Evolutionary conservation across 768 basidiomycete species (phyloP), one percentile per base, ranked within the genome.

Genomic region (Hemileccinum impolitum): DNA sequence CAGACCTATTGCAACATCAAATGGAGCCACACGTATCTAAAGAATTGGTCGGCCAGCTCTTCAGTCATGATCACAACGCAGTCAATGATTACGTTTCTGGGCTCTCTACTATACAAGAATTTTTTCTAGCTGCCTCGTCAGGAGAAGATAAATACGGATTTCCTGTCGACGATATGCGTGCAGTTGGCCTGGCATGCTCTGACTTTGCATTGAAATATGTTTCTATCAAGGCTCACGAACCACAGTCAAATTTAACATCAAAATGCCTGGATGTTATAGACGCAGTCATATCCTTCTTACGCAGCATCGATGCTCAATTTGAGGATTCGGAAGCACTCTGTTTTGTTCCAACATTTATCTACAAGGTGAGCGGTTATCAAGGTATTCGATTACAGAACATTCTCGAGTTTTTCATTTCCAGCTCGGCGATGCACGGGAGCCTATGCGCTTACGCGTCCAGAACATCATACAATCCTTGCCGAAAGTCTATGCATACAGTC

Each of bases 11-110:
- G 41, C 87, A 91, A 58, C 81, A 77, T 54, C 96, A 99, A 68
- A 97, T 98, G 93, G 93, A 94, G 56, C 77, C 84, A 9, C 79
- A 87, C 59, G 76, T 80, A 6, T 87, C 87, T 3, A 83, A 85
- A 52, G 87, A 94, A 2, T 70, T 98, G 3, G 66, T 88, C 12
- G 68, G 79, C 5, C 81, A 81, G 25, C 74, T 99, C 25, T 99
- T 97, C 73, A 97, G 95, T 61, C 90, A 88, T 52, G 96, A 96
- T 59, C 96, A 97, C 66, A 90, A 87, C 56, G 91, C 94, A 6
- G 86, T 97, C 55, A 94, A 92, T 58, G 96, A 98, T 64, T 85
- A 89, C 60, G 77, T 95, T 45, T 73, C 75, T n/a, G 95, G 89
- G 6, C 68, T 98, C 45, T 73, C 78, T 6, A 75, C 72, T 42